Percentiles rank a stretch among this genome's conserved stretches.
phyloP scores from a whole-genome alignment of 345 rosid genomes.

The Pseudoturritis turrita region DNA sequence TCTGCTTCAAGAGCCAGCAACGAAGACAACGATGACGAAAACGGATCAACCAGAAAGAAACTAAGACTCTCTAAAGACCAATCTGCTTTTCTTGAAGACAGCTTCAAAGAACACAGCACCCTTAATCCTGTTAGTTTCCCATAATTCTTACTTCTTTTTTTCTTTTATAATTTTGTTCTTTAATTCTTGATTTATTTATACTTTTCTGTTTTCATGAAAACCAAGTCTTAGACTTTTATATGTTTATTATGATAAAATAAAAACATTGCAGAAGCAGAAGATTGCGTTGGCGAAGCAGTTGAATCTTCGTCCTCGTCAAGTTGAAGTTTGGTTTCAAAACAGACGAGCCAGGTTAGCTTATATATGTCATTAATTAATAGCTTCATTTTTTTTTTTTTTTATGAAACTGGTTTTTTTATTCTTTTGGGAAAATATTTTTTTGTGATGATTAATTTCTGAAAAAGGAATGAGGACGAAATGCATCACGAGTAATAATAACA shows the following conservation, averaged over 20 bases:
- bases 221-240: neutral
- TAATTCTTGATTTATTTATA: neutral
- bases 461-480: constrained; percentile 28
- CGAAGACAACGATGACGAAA: constrained; percentile 62
- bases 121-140: constrained; percentile 73
- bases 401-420: neutral
- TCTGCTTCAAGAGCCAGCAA: constrained; percentile 72
- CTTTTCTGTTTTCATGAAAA: neutral
- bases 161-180: neutral
- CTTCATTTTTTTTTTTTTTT: neutral
- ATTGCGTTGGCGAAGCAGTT: constrained; percentile 76
- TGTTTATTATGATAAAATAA: neutral
- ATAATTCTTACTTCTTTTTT: neutral
- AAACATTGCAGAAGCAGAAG: constrained; percentile 63
- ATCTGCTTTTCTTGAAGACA: constrained; percentile 92
- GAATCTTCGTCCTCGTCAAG: constrained; percentile 91
- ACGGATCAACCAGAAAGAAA: constrained; percentile 84
- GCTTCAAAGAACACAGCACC: constrained; percentile 84
- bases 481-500: constrained; percentile 37
- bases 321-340: constrained; percentile 98
- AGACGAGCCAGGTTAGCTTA: constrained; percentile 81
- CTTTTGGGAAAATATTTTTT: neutral
- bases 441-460: constrained; percentile 26
- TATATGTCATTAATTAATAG: neutral
- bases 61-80: constrained; percentile 88